Evolutionary conservation across 2,329 filamentous ascomycete species (phyloP), one percentile per base, ranked within the genome.

Genomic region (Aureobasidium vineae): DNA sequence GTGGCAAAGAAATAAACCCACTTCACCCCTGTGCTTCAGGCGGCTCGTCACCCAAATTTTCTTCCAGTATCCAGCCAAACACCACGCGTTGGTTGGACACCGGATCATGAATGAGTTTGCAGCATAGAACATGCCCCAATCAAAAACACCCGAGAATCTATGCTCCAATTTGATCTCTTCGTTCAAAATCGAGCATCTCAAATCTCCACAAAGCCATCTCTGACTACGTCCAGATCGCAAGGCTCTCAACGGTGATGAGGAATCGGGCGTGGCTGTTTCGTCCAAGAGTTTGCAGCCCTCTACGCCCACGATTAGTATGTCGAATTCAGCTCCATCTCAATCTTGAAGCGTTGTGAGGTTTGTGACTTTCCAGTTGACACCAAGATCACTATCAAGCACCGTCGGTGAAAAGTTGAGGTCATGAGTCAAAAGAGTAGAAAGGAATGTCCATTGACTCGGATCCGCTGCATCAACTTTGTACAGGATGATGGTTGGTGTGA

Each of bases 311-410:
- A 59, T 15, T 10, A 73, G 26, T 68, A 60, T 1, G 65, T 67
- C 3, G 70, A 69, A 10, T 75, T 71, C 1, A 74, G 19, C 15
- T 67, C 70, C 15, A n/a, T 21, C 15, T 21, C 10, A 19, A 19
- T 80, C 76, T 0, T 66, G 70, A 19, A 84, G 72, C 0, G 78
- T 80, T 69, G 80, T 72, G 53, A 83, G 77, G 69, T 82, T 83
- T 26, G 77, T 78, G 11, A 80, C 80, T 68, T 84, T 82, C 81
- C 82, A 84, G 61, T 85, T 85, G 11, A 79, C 74, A 0, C 82
- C 83, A 13, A 82, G 75, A 52, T 84, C 81, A 2, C 82, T 80
- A 0, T 78, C 79, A 82, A 83, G 84, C 54, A 75, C 73, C 0
- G 80, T 79, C 0, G 77, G 72, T 6, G 72, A 72, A 33, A 77